These are phyloP conservation scores for Paramarasmius palmivorus DNA, from an alignment of 1,284 basidiomycete species.

Conservation along the genomic window DNA sequence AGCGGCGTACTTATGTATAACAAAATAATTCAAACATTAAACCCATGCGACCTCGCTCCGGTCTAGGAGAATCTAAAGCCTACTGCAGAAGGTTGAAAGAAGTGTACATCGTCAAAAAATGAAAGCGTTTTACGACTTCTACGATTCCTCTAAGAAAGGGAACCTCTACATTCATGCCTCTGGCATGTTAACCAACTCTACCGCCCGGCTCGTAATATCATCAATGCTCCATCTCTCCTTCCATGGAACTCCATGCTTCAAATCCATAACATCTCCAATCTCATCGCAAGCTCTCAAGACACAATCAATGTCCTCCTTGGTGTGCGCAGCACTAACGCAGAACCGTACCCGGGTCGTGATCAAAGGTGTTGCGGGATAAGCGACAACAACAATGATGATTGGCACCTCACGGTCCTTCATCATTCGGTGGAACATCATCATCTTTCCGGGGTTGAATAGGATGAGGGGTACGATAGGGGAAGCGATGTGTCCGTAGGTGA, in stretches of 20 bases:
- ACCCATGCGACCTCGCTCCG: no score
- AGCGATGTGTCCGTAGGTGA: constrained; percentile 91
- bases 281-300: constrained; percentile 91
- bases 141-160: not conserved
- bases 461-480: constrained; percentile 94
- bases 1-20: no score
- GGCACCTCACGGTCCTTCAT: constrained; percentile 84
- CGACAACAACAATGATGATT: constrained; percentile 88
- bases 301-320: constrained; percentile 94
- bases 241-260: constrained; percentile 69
- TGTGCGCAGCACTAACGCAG: constrained; percentile 94
- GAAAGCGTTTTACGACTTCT: no score
- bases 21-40: no score
- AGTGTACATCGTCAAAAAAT: no score
- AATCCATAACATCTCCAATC: constrained; percentile 83
- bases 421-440: constrained; percentile 86
- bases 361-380: constrained; percentile 92
- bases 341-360: constrained; percentile 91
- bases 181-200: constrained; percentile 66
- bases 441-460: constrained; percentile 93
- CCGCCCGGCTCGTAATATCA: constrained; percentile 72
- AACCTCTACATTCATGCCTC: not conserved
- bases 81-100: no score
- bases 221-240: constrained; percentile 84
- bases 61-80: no score